phyloP scores from a whole-genome alignment of 2,329 filamentous ascomycete species.

The Onygenales sp. region DNA sequence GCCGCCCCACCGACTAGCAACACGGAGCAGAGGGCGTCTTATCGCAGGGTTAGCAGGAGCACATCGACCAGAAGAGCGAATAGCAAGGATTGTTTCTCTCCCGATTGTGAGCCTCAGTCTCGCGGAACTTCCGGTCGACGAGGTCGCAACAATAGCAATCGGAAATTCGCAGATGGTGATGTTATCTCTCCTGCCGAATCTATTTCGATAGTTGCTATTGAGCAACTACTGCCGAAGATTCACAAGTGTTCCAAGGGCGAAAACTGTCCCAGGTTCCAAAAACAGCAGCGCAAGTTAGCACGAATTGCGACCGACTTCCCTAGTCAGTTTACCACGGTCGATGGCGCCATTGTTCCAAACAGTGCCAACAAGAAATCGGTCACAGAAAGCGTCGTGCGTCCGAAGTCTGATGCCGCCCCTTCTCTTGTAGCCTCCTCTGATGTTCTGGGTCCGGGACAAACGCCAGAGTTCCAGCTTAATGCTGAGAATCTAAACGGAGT shows the following conservation, averaged over 20 bases:
- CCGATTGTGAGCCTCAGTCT: slow-evolving; percentile 14
- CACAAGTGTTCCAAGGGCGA: slow-evolving; percentile 82
- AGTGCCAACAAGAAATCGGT: slow-evolving; percentile 71
- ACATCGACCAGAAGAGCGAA: neutral
- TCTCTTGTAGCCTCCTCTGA: slow-evolving; percentile 90
- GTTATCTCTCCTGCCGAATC: slow-evolving; percentile 76
- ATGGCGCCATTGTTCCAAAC: slow-evolving; percentile 52
- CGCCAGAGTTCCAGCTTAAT: slow-evolving; percentile 59
- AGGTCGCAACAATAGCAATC: slow-evolving; percentile 13
- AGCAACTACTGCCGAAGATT: slow-evolving; percentile 80
- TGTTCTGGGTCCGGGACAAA: slow-evolving; percentile 61
- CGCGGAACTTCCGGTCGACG: slow-evolving; percentile 14
- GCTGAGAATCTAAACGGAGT: slow-evolving; percentile 63
- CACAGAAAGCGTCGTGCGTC: slow-evolving; percentile 47
- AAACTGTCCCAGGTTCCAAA: slow-evolving; percentile 71
- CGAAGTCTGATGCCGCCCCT: slow-evolving; percentile 64
- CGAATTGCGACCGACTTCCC: slow-evolving; percentile 69
- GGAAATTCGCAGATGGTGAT: slow-evolving; percentile 28
- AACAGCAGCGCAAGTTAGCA: slow-evolving; percentile 67
- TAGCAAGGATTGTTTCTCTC: slow-evolving; percentile 18
- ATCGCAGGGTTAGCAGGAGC: neutral
- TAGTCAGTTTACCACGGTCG: slow-evolving; percentile 48
- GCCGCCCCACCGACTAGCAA: slow-evolving; percentile 6
- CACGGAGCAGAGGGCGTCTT: slow-evolving; percentile 18
- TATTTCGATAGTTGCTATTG: slow-evolving; percentile 83